Evolutionary conservation across 331 rosid species (phyloP).

Genomic region (Quercus lobata): DNA sequence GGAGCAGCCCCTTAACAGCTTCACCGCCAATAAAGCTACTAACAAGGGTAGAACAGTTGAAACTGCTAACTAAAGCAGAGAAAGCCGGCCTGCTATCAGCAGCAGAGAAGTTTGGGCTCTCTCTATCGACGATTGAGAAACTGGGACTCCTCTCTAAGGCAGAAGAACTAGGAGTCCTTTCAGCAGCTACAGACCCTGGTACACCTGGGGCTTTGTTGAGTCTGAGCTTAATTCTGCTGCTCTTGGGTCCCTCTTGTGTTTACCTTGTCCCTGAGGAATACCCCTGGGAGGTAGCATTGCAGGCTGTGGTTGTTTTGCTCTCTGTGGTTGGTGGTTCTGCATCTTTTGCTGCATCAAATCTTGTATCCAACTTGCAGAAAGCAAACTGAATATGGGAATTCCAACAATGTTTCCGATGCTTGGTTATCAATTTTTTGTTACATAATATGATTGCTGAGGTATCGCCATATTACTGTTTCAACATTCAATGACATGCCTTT

Average conservation of each 20-base stretch:
- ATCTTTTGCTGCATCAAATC: slow-evolving; percentile 78
- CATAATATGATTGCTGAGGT: not conserved
- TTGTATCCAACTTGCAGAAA: slow-evolving; percentile 85
- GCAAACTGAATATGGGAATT: slow-evolving; percentile 23
- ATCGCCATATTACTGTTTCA: no score
- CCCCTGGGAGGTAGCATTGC: slow-evolving; percentile 51
- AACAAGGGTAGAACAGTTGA: slow-evolving; percentile 86
- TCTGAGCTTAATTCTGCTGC: slow-evolving; percentile 55
- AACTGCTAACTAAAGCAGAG: slow-evolving; percentile 81
- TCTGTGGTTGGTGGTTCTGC: slow-evolving; percentile 74
- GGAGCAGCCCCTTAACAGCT: slow-evolving; percentile 33
- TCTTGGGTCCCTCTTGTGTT: slow-evolving; percentile 73
- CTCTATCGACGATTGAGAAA: slow-evolving; percentile 74
- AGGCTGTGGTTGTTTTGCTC: slow-evolving; percentile 47
- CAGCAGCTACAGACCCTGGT: slow-evolving; percentile 86
- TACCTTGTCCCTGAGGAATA: slow-evolving; percentile 84
- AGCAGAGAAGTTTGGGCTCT: slow-evolving; percentile 78
- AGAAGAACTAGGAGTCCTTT: slow-evolving; percentile 77
- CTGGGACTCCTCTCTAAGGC: slow-evolving; percentile 88
- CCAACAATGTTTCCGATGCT: not conserved
- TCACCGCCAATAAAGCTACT: slow-evolving; percentile 57
- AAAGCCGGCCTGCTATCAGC: slow-evolving; percentile 89
- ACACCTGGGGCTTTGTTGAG: slow-evolving; percentile 67
- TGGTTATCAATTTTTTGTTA: not conserved
- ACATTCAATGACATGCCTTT: no score